These are phyloP conservation scores for Trypanosoma mega DNA, from an alignment of 208 protist genomes.

Conservation along the genomic window DNA sequence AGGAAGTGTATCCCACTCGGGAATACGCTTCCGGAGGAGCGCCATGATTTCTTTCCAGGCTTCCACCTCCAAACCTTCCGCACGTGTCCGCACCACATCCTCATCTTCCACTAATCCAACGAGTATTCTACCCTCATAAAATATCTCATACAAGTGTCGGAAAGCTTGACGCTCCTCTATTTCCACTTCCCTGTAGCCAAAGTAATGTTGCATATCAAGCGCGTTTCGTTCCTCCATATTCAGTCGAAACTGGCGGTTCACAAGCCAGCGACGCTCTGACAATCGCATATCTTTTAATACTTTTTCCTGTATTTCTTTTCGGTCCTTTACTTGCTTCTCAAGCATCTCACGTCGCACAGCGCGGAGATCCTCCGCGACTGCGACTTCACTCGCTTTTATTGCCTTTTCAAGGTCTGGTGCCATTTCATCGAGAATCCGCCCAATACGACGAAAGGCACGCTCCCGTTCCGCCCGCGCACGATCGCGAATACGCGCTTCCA, in stretches of 20 bases:
- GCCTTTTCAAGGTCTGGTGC: constrained; percentile 26
- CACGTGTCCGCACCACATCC: not conserved
- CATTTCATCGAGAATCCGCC: constrained; percentile 34
- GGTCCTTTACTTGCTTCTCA: constrained; percentile 14
- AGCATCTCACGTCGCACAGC: constrained; percentile 5
- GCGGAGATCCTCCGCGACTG: not conserved
- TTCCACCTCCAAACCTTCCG: constrained; percentile 3
- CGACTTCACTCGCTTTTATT: not conserved
- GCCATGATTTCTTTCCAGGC: constrained; percentile 14
- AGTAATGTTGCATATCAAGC: constrained; percentile 26
- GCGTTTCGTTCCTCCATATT: constrained; percentile 33
- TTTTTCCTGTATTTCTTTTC: constrained; percentile 14
- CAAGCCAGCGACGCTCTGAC: constrained; percentile 28
- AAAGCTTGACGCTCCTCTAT: constrained; percentile 16
- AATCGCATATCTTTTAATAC: constrained; percentile 22
- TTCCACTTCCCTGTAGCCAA: constrained; percentile 16
- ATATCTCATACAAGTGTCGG: constrained; percentile 12
- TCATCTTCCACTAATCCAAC: constrained; percentile 29
- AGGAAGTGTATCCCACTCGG: not conserved
- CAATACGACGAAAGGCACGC: constrained; percentile 55
- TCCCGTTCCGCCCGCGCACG: constrained; percentile 39
- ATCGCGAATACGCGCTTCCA: constrained; percentile 39
- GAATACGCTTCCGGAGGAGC: not conserved
- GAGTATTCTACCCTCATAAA: constrained; percentile 20
- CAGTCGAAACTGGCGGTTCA: constrained; percentile 31